Conservation (phyloP, 805 yeast species). For the Myxozyma monticola region DNA sequence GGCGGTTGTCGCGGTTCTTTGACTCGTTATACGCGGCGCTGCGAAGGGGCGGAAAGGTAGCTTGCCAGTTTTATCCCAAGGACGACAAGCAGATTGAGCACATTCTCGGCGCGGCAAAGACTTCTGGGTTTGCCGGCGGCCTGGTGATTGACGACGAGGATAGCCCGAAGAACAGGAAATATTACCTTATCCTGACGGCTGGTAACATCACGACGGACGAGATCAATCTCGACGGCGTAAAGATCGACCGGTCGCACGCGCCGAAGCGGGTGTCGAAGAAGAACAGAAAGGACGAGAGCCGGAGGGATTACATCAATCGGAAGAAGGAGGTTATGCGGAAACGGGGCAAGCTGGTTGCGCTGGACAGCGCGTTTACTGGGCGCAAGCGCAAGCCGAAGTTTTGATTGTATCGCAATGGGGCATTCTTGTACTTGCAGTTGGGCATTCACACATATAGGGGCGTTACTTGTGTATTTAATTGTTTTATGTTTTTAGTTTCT, state of each 20-base stretch:
- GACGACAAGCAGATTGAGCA: slow-evolving; percentile 81
- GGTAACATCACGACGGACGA: slow-evolving; percentile 56
- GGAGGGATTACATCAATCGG: slow-evolving; percentile 77
- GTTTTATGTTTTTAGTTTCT: neutral
- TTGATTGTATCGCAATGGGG: slow-evolving; percentile 35
- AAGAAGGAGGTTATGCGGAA: slow-evolving; percentile 92
- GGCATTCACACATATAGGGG: neutral
- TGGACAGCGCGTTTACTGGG: slow-evolving; percentile 89
- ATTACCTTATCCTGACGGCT: slow-evolving; percentile 85
- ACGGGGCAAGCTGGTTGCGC: slow-evolving; percentile 84
- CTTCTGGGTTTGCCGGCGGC: slow-evolving; percentile 96
- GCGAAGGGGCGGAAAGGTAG: slow-evolving; percentile 94
- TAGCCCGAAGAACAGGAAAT: slow-evolving; percentile 84
- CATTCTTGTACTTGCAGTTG: neutral
- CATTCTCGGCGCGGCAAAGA: slow-evolving; percentile 81
- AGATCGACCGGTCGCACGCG: slow-evolving; percentile 57
- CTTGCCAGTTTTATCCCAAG: slow-evolving; percentile 93
- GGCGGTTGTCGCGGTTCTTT: slow-evolving; percentile 77
- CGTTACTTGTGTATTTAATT: neutral
- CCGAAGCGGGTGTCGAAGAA: slow-evolving; percentile 39
- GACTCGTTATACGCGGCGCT: slow-evolving; percentile 82
- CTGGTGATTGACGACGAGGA: slow-evolving; percentile 92
- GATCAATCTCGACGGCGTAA: slow-evolving; percentile 76
- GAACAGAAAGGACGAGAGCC: slow-evolving; percentile 63
- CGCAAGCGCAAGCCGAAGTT: slow-evolving; percentile 73